These are phyloP conservation scores for Macadamia integrifolia DNA, from an alignment of 164 flowering plant species.

Conservation along the genomic window DNA sequence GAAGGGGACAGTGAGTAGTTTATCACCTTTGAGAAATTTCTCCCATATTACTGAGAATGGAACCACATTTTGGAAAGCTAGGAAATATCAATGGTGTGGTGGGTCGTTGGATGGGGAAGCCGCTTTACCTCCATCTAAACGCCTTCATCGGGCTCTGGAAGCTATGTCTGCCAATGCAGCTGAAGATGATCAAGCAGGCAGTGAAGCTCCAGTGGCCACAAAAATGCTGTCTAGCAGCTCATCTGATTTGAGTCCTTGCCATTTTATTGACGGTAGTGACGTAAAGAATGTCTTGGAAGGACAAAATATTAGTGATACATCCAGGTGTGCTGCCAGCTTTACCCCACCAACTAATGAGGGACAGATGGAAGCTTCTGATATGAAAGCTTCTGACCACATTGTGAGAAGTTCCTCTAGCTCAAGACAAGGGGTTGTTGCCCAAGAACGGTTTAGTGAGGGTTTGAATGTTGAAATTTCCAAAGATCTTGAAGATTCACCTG, in stretches of 20 bases:
- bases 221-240: conserved; percentile 19
- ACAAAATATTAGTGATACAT: conserved; percentile 8
- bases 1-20: conserved; percentile 18
- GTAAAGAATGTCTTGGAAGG: conserved; percentile 16
- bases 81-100: conserved; percentile 34
- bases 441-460: conserved; percentile 17
- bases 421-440: conserved; percentile 7
- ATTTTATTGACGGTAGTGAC: conserved; percentile 11
- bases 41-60: conserved; percentile 16
- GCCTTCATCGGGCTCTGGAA: conserved; percentile 85
- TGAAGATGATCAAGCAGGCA: conserved; percentile 42
- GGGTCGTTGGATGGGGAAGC: conserved; percentile 73
- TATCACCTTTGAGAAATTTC: conserved; percentile 27
- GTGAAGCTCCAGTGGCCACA: conserved; percentile 16
- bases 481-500: conserved; percentile 12
- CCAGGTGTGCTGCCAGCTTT: conserved; percentile 15
- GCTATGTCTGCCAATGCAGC: conserved; percentile 92
- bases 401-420: conserved; percentile 7
- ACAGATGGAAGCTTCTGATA: conserved; percentile 9
- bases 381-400: conserved; percentile 12
- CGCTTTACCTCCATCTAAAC: conserved; percentile 88
- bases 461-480: conserved; percentile 10
- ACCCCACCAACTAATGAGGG: conserved; percentile 14
- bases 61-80: conserved; percentile 28
- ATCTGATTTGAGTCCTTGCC: conserved; percentile 12